Base-by-base conservation (phyloP, 192 early-diverging fungal species). In the Coemansia biformis region DNA sequence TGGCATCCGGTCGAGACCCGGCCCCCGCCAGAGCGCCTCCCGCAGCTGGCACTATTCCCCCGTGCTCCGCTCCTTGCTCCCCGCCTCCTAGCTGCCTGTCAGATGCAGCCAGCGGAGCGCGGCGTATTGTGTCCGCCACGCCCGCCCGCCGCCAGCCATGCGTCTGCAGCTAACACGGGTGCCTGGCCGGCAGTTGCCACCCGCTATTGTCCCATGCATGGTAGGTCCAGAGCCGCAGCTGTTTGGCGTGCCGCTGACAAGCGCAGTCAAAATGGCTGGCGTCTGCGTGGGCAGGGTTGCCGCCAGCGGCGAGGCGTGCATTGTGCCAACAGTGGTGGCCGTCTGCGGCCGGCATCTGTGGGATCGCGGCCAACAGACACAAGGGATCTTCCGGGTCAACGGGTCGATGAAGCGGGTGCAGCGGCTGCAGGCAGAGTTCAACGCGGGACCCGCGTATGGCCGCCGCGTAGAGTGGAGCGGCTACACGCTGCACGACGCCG, bases 401-500 rank as follows among this genome's bases (percentile, higher is more conserved):
- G 87, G 85, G 38, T 85, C 83, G 38, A 80, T 84, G 35, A 84
- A 83, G 59, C 79, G 87, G 17, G 81, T 87, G 35, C 76, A 83
- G 47, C 60, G 77, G 55, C 64, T 89, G 31, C 82, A 89, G 53
- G 56, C 76, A 26, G 61, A 76, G 30, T 89, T 89, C 59, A 83
- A 87, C 64, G 66, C 66, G 7, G 64, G 76, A 19, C 78, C 80
- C 4, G 36, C 33, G 32, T 89, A 86, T 46, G 87, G 87, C 2
- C 75, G 80, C 11, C 59, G 75, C 40, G 44, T 79, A 13, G 74
- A 79, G 32, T 87, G 84, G 84, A 41, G 66, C 31, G 77, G 77
- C 17, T 89, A 81, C 61, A 84, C 84, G 2, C 76, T 87, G 13
- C 87, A 89, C 61, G 87, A 89, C 57, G 81, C 81, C n/a, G 86